These are phyloP conservation scores for Phytopythium delawarense DNA, from an alignment of 352 stramenopile species.

Conservation along the genomic window DNA sequence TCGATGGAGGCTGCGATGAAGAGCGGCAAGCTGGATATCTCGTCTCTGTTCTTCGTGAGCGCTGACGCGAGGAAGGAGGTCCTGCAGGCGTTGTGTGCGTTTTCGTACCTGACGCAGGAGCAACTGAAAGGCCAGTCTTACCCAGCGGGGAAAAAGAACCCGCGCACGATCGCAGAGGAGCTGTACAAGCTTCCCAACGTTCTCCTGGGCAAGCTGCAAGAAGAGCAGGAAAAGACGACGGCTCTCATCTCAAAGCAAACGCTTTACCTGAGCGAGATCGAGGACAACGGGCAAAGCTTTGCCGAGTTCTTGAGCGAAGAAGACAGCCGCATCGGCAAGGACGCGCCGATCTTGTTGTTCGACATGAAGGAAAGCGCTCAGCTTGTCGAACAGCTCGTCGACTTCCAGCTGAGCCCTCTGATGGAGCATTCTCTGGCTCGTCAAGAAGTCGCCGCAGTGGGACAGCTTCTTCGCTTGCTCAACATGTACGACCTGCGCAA, in stretches of 20 bases:
- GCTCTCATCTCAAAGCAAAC: constrained; percentile 62
- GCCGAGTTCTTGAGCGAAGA: constrained; percentile 53
- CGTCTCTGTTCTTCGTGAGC: constrained; percentile 72
- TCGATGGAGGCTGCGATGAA: constrained; percentile 84
- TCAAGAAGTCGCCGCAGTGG: constrained; percentile 60
- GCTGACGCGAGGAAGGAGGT: constrained; percentile 59
- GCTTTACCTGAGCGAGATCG: constrained; percentile 68
- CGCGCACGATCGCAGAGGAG: constrained; percentile 55
- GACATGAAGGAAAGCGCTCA: constrained; percentile 69
- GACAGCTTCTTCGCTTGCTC: constrained; percentile 45
- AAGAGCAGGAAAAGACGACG: constrained; percentile 48
- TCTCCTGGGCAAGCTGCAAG: constrained; percentile 56
- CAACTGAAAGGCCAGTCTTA: constrained; percentile 13
- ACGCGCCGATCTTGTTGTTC: constrained; percentile 78
- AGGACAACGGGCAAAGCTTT: constrained; percentile 44
- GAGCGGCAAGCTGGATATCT: constrained; percentile 67
- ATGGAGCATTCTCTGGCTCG: constrained; percentile 62
- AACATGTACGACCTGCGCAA: constrained; percentile 41
- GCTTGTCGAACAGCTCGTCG: constrained; percentile 65
- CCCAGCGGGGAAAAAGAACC: background rate
- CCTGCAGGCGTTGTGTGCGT: constrained; percentile 75
- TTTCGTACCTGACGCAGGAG: constrained; percentile 72
- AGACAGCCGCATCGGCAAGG: constrained; percentile 58
- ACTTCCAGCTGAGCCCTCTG: constrained; percentile 75
- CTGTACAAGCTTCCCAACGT: constrained; percentile 58